Conservation (phyloP, 495 filamentous ascomycete genomes). For the Penicillium cinerascens region DNA sequence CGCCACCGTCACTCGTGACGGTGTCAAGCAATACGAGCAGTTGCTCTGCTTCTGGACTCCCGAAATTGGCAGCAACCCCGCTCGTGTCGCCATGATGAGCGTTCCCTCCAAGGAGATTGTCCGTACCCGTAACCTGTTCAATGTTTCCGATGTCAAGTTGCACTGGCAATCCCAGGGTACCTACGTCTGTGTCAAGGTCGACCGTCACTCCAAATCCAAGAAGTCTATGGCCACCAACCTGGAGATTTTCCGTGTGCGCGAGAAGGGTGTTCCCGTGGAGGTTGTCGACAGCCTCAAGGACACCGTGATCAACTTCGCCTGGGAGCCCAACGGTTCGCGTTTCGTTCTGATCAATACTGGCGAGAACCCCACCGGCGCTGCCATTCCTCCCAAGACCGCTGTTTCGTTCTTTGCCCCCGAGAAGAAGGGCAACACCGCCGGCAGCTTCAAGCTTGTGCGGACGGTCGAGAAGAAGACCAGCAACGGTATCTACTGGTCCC, state of each 20-base stretch:
- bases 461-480: constrained; percentile 97
- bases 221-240: constrained; percentile 95
- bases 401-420: constrained; percentile 96
- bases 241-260: constrained; percentile 93
- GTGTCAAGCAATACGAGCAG: constrained; percentile 87
- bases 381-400: constrained; percentile 88
- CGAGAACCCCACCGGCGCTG: constrained; percentile 71
- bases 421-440: constrained; percentile 75
- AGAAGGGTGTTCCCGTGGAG: constrained; percentile 97
- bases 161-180: constrained; percentile 89
- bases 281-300: constrained; percentile 96
- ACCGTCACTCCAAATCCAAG: constrained; percentile 97
- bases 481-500: constrained; percentile 99
- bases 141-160: constrained; percentile 92
- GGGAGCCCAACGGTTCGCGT: constrained; percentile 95
- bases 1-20: constrained; percentile 69
- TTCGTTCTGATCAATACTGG: constrained; percentile 97
- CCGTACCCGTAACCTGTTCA: constrained; percentile 93
- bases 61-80: constrained; percentile 97
- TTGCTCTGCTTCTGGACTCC: constrained; percentile 98
- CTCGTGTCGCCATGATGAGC: constrained; percentile 92
- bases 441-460: constrained; percentile 92
- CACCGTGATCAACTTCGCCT: constrained; percentile 97
- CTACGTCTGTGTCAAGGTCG: constrained; percentile 97
- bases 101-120: constrained; percentile 91